Evolutionary conservation across 2,329 filamentous ascomycete species (phyloP).

Genomic region (Sclerotinia sclerotiorum): DNA sequence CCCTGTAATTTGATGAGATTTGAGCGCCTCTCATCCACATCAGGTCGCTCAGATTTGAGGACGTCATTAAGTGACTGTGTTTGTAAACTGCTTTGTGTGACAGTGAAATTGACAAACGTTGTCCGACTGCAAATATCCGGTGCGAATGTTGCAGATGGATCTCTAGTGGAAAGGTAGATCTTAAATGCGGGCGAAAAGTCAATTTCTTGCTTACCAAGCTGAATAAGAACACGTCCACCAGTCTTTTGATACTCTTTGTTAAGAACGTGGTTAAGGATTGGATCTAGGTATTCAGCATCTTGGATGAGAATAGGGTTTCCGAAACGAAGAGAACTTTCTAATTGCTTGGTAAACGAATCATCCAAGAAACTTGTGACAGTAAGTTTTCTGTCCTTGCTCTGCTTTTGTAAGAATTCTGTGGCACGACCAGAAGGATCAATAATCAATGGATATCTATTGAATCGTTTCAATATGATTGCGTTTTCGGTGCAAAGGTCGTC

Average conservation of each 20-base stretch:
- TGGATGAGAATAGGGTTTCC: slow-evolving; percentile 98
- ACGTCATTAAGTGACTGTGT: slow-evolving; percentile 98
- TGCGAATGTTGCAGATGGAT: slow-evolving; percentile 92
- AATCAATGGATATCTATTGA: slow-evolving; percentile 97
- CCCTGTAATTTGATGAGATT: slow-evolving; percentile 99
- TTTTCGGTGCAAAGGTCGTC: slow-evolving; percentile 99
- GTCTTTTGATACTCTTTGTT: slow-evolving; percentile 99
- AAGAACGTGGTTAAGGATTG: slow-evolving; percentile 95
- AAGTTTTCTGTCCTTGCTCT: slow-evolving; percentile 88
- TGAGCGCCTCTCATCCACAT: slow-evolving; percentile 92
- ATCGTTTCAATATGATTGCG: slow-evolving; percentile 93
- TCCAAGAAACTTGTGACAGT: slow-evolving; percentile 98
- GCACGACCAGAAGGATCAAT: slow-evolving; percentile 96
- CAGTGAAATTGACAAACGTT: slow-evolving; percentile 98
- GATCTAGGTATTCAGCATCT: slow-evolving; percentile 95
- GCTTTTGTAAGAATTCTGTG: slow-evolving; percentile 91
- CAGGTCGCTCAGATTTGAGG: slow-evolving; percentile 93
- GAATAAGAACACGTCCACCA: slow-evolving; percentile 94
- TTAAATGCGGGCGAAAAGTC: slow-evolving; percentile 98
- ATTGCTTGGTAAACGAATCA: slow-evolving; percentile 95
- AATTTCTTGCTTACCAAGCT: slow-evolving; percentile 97
- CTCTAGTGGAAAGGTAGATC: slow-evolving; percentile 89
- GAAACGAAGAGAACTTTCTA: slow-evolving; percentile 95
- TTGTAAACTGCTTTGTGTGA: slow-evolving; percentile 97
- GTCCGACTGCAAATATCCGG: slow-evolving; percentile 98